Base-by-base conservation (phyloP, 2,329 filamentous ascomycete species). In the Cercospora brassicicola region DNA sequence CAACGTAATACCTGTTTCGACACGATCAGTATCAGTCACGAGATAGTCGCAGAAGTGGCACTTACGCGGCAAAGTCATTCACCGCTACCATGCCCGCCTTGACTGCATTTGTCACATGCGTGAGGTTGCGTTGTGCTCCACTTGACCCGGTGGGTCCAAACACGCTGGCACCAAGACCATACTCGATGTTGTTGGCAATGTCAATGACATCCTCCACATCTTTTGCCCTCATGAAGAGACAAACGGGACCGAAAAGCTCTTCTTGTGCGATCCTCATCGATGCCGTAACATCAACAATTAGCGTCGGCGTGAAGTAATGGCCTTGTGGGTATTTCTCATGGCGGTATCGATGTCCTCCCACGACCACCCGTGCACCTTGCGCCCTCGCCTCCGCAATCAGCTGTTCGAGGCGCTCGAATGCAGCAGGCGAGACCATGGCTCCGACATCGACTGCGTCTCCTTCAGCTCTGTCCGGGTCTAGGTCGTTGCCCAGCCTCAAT, bases 181-280 rank as follows among this genome's bases (percentile, higher is more conserved):
- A 98, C 62, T 87, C 80, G 0, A 93, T 93, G 15, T 89, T 88
- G 81, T 99, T 99, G 64, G 94, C 92, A 62, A 97, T 87, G 1
- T 59, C 45, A 59, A 97, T 89, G 4, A 94, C 88, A 64, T 91
- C 85, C 3, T 85, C 79, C 0, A 89, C 84, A n/a, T 85, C 85
- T 1, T 83, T 77, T 18, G 93, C 90, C 67, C 88, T 90, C 87
- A 99, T 92, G 66, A 98, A 78, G 3, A 94, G 86, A 82, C 96
- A 94, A 72, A 99, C 85, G 0, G 95, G 95, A 0, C 91, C 94
- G 79, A 99, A 99, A 75, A 95, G 92, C 81, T 99, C 95, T 72
- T 92, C 90, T 73, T 92, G 90, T 0, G 95, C 93, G 75, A 99
- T 94, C 13, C 83, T 84, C 95, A 99, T 99, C 59, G 86, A 83